phyloP scores from a whole-genome alignment of 73 alveolate species.

The Symbiodinium natans region DNA sequence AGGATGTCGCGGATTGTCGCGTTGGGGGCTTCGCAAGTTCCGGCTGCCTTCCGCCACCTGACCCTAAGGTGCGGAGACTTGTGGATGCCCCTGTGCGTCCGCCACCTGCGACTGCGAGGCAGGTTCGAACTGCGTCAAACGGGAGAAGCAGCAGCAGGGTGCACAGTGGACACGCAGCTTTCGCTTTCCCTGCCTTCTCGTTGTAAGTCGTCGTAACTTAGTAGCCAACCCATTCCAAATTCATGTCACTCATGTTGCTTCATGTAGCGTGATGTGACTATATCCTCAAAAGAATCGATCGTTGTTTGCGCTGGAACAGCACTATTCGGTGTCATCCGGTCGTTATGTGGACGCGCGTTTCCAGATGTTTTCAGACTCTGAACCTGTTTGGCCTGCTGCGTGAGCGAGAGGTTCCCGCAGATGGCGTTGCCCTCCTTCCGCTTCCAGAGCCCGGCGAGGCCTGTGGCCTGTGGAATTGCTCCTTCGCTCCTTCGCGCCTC shows the following conservation, averaged over 20 bases:
- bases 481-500: background rate
- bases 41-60: background rate
- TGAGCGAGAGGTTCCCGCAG: background rate
- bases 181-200: background rate
- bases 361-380: too few relatives aligned
- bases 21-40: background rate
- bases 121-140: too few relatives aligned
- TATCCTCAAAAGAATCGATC: background rate
- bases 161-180: background rate
- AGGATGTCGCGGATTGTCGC: background rate
- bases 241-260: background rate
- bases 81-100: slow-evolving; percentile 38
- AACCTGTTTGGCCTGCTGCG: too few relatives aligned
- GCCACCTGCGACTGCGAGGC: slow-evolving; percentile 58
- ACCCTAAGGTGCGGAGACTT: slow-evolving; percentile 36
- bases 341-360: too few relatives aligned
- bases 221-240: background rate
- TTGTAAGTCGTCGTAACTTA: background rate
- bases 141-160: background rate
- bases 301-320: too few relatives aligned
- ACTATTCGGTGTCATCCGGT: too few relatives aligned
- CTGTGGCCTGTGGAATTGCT: background rate
- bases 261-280: background rate
- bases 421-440: background rate
- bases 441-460: slow-evolving; percentile 2